These are phyloP conservation scores for Pseudogymnoascus sp. DNA, from an alignment of 2,329 filamentous ascomycete genomes.

Conservation along the genomic window DNA sequence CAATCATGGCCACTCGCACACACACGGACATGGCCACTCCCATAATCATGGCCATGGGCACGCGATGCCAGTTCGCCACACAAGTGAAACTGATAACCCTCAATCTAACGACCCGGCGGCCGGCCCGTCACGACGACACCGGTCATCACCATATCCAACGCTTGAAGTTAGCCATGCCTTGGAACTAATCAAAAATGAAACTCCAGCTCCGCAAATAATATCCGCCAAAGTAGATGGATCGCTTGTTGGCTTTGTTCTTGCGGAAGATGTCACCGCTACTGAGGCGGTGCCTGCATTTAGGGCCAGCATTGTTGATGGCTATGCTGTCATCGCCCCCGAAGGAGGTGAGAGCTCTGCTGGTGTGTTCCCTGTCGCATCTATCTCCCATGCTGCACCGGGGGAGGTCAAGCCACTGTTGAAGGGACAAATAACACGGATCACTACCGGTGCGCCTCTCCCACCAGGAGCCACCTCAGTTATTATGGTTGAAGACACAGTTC, in stretches of 20 bases:
- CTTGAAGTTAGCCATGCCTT: conserved; percentile 77
- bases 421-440: conserved; percentile 81
- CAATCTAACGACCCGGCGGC: conserved; percentile 54
- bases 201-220: conserved; percentile 52
- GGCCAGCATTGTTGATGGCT: conserved; percentile 95
- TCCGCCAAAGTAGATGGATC: conserved; percentile 52
- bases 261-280: conserved; percentile 68
- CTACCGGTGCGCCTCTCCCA: conserved; percentile 86
- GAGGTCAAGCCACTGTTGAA: conserved; percentile 56
- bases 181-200: conserved; percentile 61
- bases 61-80: conserved; percentile 61
- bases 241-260: conserved; percentile 71
- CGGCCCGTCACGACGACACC: conserved; percentile 61
- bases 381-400: conserved; percentile 77
- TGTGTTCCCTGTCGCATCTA: conserved; percentile 73
- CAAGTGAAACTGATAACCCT: conserved; percentile 48
- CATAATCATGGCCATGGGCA: conserved; percentile 62
- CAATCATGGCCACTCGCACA: conserved; percentile 40
- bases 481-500: conserved; percentile 89
- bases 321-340: conserved; percentile 66
- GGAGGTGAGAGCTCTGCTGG: conserved; percentile 60
- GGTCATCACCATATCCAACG: conserved; percentile 90
- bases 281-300: conserved; percentile 89
- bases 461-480: conserved; percentile 83
- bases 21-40: conserved; percentile 47